Base-by-base conservation (phyloP, 2,329 filamentous ascomycete species). In the Paradendryphiella salina region DNA sequence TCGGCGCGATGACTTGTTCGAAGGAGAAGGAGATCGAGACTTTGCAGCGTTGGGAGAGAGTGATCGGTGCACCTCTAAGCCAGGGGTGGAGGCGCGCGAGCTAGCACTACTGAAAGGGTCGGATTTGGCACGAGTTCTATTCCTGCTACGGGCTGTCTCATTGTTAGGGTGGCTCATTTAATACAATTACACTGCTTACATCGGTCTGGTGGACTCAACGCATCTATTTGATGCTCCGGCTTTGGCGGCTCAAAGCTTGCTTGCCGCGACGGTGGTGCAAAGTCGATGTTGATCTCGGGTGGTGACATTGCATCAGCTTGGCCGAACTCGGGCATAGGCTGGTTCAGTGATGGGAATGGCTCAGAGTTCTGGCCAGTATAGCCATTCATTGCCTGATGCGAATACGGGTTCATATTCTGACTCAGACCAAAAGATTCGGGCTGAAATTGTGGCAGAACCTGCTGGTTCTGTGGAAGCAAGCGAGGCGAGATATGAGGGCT, bases 261-360 rank as follows among this genome's bases (percentile, higher is more conserved):
- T 64, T 83, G 83, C 50, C 82, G 77, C 44, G 88, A 83, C 7
- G 86, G 86, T 18, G 92, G 92, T 13, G 91, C 92, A 72, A 90
- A 91, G 69, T 96, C 89, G 63, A 96, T 94, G 68, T 94, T 96
- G 74, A 96, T 96, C 43, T 92, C 89, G 0, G 92, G 92, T n/a
- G 92, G 89, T 3, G 87, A 88, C 86, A 96, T 94, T 60, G 88
- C 82, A 41, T 86, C 83, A 37, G 82, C 84, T 67, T 82, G 85
- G 5, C 84, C 83, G 69, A 89, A 82, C 50, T 92, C 88, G 23
- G 75, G 71, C 18, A 75, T 75, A 75, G 50, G 76, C 31, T 79
- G 74, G 58, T 79, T 76, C 54, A 79, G 72, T 44, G 78, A 73
- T 3, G 77, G 76, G 46, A 80, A 79, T 3, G 76, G 67, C 57